Evolutionary conservation across 495 filamentous ascomycete species (phyloP), one percentile per base, ranked within the genome.

Genomic region (Tirmania nivea): DNA sequence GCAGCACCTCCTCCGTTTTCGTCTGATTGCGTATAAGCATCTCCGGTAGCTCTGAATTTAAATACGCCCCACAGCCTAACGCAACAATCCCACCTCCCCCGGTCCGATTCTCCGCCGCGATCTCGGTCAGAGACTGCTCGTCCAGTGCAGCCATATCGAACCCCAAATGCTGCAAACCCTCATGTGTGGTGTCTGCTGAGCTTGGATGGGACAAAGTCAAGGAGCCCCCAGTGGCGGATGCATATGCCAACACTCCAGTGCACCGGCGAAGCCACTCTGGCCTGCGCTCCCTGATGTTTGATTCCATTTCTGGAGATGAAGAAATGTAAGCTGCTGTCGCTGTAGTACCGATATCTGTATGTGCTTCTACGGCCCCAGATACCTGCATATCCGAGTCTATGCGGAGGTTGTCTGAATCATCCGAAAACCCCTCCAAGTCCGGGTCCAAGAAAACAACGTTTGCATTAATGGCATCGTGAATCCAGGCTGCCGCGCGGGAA

Each of bases 401-500:
- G 25, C 5, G 25, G 5, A 25, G 25, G 25, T 5, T 25, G 25
- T 25, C 25, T 2, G 25, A 25, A 14, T 31, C 20, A n/a, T 42
- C 45, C 19, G 56, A 59, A n/a, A 56, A 59, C 8, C 57, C 57
- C 19, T 59, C 57, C 9, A 59, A 36, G 52, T 59, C 57, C 10
- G 49, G 54, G 35, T 59, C 54, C 10, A 59, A 21, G 42, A 59
- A 59, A 20, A 59, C 49, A 45, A 59, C 57, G 17, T 59, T 35
- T 9, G 54, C 54, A 19, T 51, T 49, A 34, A 59, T 52, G 8
- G 50, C 42, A 48, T 50, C 54, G 9, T 47, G 35, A 36, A 59
- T 59, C 19, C 56, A 34, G 0, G 36, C 35, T 12, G 57, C 54
- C 21, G 57, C 57, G 16, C 57, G 35, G 16, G 48, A 51, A 42